Evolutionary conservation across 345 rosid species (phyloP).

Genomic region (Arabis alpina): DNA sequence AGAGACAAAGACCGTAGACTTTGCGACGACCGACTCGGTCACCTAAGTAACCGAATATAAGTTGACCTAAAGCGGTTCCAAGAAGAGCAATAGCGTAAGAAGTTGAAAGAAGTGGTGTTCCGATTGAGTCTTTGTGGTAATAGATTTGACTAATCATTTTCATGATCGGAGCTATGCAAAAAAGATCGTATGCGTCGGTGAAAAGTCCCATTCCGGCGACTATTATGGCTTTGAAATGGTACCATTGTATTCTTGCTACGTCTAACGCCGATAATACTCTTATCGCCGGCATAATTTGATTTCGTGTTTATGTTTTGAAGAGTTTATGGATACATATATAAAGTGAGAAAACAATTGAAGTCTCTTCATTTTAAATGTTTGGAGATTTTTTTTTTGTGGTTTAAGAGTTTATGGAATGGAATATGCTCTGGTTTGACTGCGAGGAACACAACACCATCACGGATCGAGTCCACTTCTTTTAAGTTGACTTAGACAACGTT

Average conservation of each 20-base stretch:
- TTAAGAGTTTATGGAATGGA: slow-evolving; percentile 32
- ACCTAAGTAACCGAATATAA: slow-evolving; percentile 65
- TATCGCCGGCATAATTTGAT: slow-evolving; percentile 24
- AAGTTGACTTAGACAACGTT: slow-evolving; percentile 30
- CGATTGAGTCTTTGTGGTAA: slow-evolving; percentile 30
- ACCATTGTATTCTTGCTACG: slow-evolving; percentile 49
- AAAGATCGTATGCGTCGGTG: slow-evolving; percentile 58
- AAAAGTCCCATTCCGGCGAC: slow-evolving; percentile 59
- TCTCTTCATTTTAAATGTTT: slow-evolving; percentile 29
- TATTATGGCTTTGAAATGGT: slow-evolving; percentile 54
- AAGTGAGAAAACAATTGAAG: slow-evolving; percentile 25
- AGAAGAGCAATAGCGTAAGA: slow-evolving; percentile 56
- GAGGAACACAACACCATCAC: slow-evolving; percentile 26
- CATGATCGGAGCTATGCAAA: slow-evolving; percentile 50
- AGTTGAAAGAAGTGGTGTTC: slow-evolving; percentile 38
- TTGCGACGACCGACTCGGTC: slow-evolving; percentile 63
- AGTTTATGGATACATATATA: not conserved
- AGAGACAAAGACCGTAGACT: slow-evolving; percentile 63
- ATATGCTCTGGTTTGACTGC: slow-evolving; percentile 41
- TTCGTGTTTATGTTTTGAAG: not conserved
- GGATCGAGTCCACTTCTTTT: slow-evolving; percentile 37
- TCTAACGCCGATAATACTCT: slow-evolving; percentile 46
- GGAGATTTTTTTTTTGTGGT: not conserved
- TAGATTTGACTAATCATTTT: slow-evolving; percentile 53
- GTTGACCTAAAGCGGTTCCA: slow-evolving; percentile 65